Conservation (phyloP, 2,329 filamentous ascomycete genomes). For the Coniochaeta sp. region DNA sequence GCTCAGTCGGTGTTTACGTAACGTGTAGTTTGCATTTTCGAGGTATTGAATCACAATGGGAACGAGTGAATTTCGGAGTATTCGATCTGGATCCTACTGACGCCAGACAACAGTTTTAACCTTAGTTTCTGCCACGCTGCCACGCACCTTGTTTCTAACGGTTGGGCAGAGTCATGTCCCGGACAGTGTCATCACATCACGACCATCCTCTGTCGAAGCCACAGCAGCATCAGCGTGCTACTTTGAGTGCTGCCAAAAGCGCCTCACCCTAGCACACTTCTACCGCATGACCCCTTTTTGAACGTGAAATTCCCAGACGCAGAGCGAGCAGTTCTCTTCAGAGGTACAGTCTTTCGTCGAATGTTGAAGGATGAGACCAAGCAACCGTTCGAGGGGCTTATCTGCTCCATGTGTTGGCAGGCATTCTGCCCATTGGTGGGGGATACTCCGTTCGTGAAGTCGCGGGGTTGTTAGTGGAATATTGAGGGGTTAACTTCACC, state of each 20-base stretch:
- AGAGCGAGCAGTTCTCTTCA: neutral
- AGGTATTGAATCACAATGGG: too few relatives aligned
- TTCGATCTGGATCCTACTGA: too few relatives aligned
- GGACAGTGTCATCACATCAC: too few relatives aligned
- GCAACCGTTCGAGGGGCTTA: neutral
- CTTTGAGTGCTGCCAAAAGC: neutral
- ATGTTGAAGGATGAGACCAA: neutral
- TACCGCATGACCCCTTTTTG: neutral
- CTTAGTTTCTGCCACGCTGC: too few relatives aligned
- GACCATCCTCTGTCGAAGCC: too few relatives aligned
- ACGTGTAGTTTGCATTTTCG: too few relatives aligned
- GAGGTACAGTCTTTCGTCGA: neutral
- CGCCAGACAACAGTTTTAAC: too few relatives aligned
- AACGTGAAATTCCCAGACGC: neutral
- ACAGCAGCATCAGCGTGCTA: too few relatives aligned
- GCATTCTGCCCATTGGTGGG: neutral
- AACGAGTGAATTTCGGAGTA: too few relatives aligned
- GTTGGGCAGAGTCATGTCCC: too few relatives aligned
- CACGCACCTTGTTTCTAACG: too few relatives aligned
- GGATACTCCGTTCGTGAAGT: neutral
- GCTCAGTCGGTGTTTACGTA: neutral
- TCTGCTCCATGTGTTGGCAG: neutral
- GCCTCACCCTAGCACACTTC: neutral
- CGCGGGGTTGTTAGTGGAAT: neutral
- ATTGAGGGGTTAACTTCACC: neutral